Conservation (phyloP, 2,329 filamentous ascomycete genomes). For the Nemania bipapillata region DNA sequence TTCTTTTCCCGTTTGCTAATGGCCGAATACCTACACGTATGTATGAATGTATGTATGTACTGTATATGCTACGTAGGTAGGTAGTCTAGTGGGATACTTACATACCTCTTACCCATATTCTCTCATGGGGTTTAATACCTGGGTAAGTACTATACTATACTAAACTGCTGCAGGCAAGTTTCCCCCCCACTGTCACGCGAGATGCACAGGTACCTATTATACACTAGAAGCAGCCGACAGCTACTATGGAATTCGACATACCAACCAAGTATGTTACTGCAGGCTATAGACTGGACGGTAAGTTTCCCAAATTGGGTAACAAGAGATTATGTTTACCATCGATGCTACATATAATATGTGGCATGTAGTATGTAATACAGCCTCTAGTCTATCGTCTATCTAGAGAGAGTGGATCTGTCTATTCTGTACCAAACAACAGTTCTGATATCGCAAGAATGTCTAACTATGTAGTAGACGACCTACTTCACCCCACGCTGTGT, state of each 20-base stretch:
- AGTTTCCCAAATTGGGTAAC: slow-evolving; percentile 27
- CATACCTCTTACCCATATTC: neutral
- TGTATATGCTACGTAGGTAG: slow-evolving; percentile 2
- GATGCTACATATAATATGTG: slow-evolving; percentile 22
- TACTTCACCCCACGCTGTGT: slow-evolving; percentile 27
- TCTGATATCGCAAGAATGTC: slow-evolving; percentile 20
- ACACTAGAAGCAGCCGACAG: slow-evolving; percentile 12
- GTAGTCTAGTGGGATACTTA: neutral
- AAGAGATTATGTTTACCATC: slow-evolving; percentile 17
- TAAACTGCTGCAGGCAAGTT: no score
- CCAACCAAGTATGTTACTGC: no score
- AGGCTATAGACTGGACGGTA: slow-evolving; percentile 17
- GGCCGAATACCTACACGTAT: slow-evolving; percentile 18
- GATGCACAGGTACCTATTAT: slow-evolving; percentile 8
- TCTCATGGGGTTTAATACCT: slow-evolving; percentile 1
- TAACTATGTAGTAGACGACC: no score
- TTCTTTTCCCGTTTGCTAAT: slow-evolving; percentile 9
- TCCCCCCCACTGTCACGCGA: slow-evolving; percentile 32
- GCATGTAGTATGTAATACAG: no score
- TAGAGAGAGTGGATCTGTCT: neutral
- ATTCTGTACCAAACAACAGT: slow-evolving; percentile 2
- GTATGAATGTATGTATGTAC: no score
- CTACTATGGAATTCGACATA: slow-evolving; percentile 14
- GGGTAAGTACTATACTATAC: no score
- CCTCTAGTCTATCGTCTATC: no score